Conservation (phyloP, 1,139 yeast genomes). For the Magnusiomyces clavatus region DNA sequence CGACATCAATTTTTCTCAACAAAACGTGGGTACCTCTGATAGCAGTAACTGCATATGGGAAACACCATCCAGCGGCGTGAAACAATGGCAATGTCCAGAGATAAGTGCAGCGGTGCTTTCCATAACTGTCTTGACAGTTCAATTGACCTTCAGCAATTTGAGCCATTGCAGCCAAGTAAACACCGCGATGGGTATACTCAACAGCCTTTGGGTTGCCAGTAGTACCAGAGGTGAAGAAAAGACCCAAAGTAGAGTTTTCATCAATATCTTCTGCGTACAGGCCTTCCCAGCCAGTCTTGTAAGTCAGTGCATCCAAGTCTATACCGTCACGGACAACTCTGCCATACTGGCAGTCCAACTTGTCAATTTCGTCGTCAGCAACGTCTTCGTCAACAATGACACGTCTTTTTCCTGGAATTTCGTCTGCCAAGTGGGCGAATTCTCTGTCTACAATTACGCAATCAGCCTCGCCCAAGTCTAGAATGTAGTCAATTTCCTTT, state of each 20-base stretch:
- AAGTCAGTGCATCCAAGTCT: conserved; percentile 14
- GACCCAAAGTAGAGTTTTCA: conserved; percentile 28
- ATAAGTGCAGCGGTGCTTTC: conserved; percentile 29
- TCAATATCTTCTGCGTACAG: conserved; percentile 25
- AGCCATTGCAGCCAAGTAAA: conserved; percentile 31
- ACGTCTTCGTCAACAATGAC: conserved; percentile 29
- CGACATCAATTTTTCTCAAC: conserved; percentile 32
- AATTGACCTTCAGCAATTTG: conserved; percentile 31
- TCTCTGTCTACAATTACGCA: conserved; percentile 32
- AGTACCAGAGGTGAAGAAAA: conserved; percentile 63
- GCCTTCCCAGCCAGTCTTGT: conserved; percentile 20
- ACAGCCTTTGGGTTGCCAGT: conserved; percentile 78
- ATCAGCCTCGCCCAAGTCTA: conserved; percentile 31
- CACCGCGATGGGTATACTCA: conserved; percentile 46
- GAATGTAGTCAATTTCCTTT: conserved; percentile 29
- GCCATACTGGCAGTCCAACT: conserved; percentile 23
- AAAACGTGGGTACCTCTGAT: conserved; percentile 34
- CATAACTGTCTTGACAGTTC: conserved; percentile 27
- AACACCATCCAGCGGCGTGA: conserved; percentile 37
- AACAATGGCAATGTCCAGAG: conserved; percentile 37
- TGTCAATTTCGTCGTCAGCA: conserved; percentile 18
- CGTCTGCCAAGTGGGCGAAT: conserved; percentile 25
- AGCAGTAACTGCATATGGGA: conserved; percentile 35
- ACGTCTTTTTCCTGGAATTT: conserved; percentile 9
- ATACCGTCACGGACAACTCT: conserved; percentile 25